Percentiles rank a stretch among this genome's conserved stretches.
These are phyloP conservation scores for Podospora anserina DNA, from an alignment of 495 filamentous ascomycete species.

Conservation along the genomic window DNA sequence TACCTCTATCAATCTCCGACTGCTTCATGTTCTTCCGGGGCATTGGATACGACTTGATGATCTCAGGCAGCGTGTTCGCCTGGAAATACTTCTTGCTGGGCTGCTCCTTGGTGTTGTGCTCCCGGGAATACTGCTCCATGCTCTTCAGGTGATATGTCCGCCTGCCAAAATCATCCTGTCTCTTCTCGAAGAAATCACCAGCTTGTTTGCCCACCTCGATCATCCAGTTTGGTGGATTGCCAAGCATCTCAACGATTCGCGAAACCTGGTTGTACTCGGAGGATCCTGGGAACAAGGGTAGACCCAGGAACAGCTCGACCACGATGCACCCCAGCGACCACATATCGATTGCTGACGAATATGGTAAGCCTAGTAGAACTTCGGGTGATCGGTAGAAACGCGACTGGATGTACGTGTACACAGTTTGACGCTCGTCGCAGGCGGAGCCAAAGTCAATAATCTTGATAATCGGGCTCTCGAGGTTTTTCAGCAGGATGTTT, in stretches of 20 bases:
- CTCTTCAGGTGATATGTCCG: conserved; percentile 89
- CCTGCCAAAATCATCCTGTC: conserved; percentile 82
- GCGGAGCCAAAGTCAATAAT: conserved; percentile 99
- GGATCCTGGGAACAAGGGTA: conserved; percentile 94
- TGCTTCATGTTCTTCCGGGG: conserved; percentile 99
- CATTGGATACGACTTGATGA: conserved; percentile 96
- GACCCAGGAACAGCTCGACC: conserved; percentile 92
- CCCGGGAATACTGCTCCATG: conserved; percentile 94
- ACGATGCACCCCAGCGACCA: conserved; percentile 99
- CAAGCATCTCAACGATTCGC: conserved; percentile 97
- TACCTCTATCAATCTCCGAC: conserved; percentile 92
- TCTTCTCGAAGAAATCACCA: conserved; percentile 96
- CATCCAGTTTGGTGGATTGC: conserved; percentile 97
- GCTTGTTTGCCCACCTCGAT: conserved; percentile 98
- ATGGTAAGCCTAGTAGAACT: conserved; percentile 88
- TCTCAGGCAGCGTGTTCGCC: conserved; percentile 88
- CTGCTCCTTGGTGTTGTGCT: conserved; percentile 94
- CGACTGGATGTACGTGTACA: conserved; percentile 99
- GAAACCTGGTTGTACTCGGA: conserved; percentile 99
- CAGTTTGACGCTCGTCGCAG: conserved; percentile 96
- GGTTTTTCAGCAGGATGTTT: conserved; percentile 96
- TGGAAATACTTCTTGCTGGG: conserved; percentile 99
- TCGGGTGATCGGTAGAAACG: conserved; percentile 97
- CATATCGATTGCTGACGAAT: conserved; percentile 99
- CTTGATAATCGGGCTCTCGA: conserved; percentile 99